Base-by-base conservation (phyloP, 768 basidiomycete genomes). In the Steccherinum ochraceum region DNA sequence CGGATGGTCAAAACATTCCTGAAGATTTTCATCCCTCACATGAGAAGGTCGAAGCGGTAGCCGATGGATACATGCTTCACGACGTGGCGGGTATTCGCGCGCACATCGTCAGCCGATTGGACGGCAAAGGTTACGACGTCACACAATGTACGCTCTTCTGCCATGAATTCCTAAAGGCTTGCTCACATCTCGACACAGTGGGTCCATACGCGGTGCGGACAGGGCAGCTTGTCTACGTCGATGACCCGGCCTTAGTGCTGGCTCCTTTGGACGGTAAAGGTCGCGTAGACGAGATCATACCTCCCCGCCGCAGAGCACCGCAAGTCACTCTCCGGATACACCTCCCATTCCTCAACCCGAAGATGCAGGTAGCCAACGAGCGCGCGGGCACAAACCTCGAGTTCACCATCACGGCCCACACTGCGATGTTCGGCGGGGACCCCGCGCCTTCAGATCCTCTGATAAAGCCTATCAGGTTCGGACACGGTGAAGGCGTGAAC, bases 91-190 rank as follows among this genome's bases (percentile, higher is more conserved):
- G 92, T 4, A 76, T 96, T 44, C 79, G 89, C 30, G 77, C 83
- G 1, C 83, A 83, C 54, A 83, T 94, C 18, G 83, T 89, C 20
- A 85, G 80, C 61, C 76, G 91, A 23, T 64, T 93, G 48, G 93
- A 94, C 58, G 84, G 85, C 12, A 83, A 75, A 57, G 93, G 93
- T 5, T 95, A 92, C 58, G 89, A 95, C 58, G 76, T 97, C 48
- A 77, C 86, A 26, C 89, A 82, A 71, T 70, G 93, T 93, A 58
- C 61, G 86, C 65, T 18, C 30, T 7, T 30, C 53, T 11, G 25
- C 11, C 42, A 46, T 30, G 2, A 49, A 19, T 50, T n/a, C n/a
- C n/a, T n/a, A n/a, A n/a, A n/a, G n/a, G n/a, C n/a, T n/a, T n/a
- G n/a, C n/a, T 18, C 12, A 3, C 20, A 50, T n/a, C 21, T 21